Base-by-base conservation (phyloP, 1,139 yeast species). In the Insectozyma bohioensis region DNA sequence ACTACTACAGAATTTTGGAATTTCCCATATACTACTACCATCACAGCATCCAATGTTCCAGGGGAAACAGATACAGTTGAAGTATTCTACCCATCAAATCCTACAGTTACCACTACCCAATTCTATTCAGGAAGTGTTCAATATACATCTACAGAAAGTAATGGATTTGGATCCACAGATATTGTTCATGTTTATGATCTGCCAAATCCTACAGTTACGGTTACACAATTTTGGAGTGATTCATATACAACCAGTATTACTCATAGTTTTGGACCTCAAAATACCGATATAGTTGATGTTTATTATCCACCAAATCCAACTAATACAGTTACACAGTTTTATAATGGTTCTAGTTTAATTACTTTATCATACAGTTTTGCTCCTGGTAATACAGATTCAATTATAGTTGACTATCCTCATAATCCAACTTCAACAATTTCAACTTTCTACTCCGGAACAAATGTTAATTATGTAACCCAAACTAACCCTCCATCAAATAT, bases 131-230 rank as follows among this genome's bases (percentile, higher is more conserved):
- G 49, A 5, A 6, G 26, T 10, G 16, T 13, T 6, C 33, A 35
- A 7, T 13, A 41, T 24, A 45, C 49, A 4, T 22, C 27, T 2
- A 40, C 52, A 5, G 12, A 24, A 8, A 34, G 46, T 2, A 37
- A 34, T 8, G 19, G 28, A n/a, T 20, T 36, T 8, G 41, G 37
- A 11, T 45, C 35, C 3, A 43, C 51, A 1, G 46, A 46, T 27
- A 41, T 49, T 6, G 51, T 53, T 3, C 33, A 43, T 28, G 47
- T 54, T 17, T 42, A 46, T 10, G 45, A 43, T 12, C 58, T 59
- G 14, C 24, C 28, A 5, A 35, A 34, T 24, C 39, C 44, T 35
- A 42, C 47, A 5, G 35, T 32, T 5, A 47, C 51, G 5, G 19
- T 29, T 2, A 30, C 46, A n/a, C 30, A 35, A 3, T 29, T 39